Percentiles rank a stretch among this genome's conserved stretches.
phyloP scores from a whole-genome alignment of 2,329 filamentous ascomycete species.

The Leptosphaerulina australis region DNA sequence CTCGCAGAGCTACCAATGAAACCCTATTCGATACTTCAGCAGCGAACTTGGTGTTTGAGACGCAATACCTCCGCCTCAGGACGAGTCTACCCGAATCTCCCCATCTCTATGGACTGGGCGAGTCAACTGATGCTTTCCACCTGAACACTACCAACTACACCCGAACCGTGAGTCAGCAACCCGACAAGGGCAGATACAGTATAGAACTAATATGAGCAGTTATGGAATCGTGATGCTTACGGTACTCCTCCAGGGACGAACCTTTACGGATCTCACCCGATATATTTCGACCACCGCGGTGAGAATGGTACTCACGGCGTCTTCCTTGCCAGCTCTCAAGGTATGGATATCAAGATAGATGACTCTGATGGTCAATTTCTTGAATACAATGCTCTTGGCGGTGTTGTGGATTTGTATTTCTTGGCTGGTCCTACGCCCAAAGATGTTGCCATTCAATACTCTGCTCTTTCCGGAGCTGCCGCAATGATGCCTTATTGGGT shows the following conservation, averaged over 20 bases:
- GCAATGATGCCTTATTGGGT: slow-evolving; percentile 61
- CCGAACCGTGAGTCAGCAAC: slow-evolving; percentile 52
- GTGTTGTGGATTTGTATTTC: slow-evolving; percentile 73
- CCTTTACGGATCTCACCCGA: slow-evolving; percentile 73
- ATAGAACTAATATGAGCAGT: slow-evolving; percentile 52
- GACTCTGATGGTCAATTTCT: slow-evolving; percentile 70
- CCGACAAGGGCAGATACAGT: background rate
- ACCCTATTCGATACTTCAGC: slow-evolving; percentile 73
- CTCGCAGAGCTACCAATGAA: slow-evolving; percentile 61
- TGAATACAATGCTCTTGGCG: slow-evolving; percentile 79
- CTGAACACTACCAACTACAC: slow-evolving; percentile 72
- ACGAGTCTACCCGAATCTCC: slow-evolving; percentile 71
- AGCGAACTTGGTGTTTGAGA: slow-evolving; percentile 72
- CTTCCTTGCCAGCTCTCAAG: slow-evolving; percentile 42
- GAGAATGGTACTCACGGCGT: slow-evolving; percentile 48
- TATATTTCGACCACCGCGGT: slow-evolving; percentile 76
- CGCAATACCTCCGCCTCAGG: slow-evolving; percentile 74
- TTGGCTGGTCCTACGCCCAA: slow-evolving; percentile 56
- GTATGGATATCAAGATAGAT: slow-evolving; percentile 77
- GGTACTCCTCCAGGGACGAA: slow-evolving; percentile 65
- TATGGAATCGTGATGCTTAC: slow-evolving; percentile 74
- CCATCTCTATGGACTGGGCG: slow-evolving; percentile 77
- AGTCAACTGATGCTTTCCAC: slow-evolving; percentile 72
- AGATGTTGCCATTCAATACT: slow-evolving; percentile 56
- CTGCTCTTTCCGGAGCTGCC: slow-evolving; percentile 54